Evolutionary conservation across 1,284 basidiomycete genomes (phyloP).

Genomic region (Cutaneotrichosporon daszewskae): DNA sequence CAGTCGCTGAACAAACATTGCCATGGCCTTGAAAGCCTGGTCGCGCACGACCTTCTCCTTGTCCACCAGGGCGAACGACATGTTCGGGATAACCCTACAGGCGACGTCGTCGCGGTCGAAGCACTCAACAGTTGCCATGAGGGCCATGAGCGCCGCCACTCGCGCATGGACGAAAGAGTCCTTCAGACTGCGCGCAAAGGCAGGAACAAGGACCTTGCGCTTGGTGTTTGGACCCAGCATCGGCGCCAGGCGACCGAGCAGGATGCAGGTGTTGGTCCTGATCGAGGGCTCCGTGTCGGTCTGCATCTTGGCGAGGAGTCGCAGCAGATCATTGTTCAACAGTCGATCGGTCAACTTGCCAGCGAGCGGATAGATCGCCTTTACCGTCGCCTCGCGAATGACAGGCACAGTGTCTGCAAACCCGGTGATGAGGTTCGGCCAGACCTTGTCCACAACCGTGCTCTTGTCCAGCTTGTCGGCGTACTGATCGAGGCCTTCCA

Average conservation of each 20-base stretch:
- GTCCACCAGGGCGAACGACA: slow-evolving; percentile 74
- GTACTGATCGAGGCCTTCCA: slow-evolving; percentile 80
- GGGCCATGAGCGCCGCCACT: slow-evolving; percentile 90
- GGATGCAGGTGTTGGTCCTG: slow-evolving; percentile 94
- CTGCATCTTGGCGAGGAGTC: slow-evolving; percentile 88
- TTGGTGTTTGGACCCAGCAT: slow-evolving; percentile 81
- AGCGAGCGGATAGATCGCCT: slow-evolving; percentile 75
- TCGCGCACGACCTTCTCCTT: slow-evolving; percentile 90
- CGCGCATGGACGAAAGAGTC: slow-evolving; percentile 89
- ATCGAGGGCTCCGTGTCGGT: slow-evolving; percentile 88
- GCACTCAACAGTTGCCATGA: slow-evolving; percentile 89
- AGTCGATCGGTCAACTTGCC: slow-evolving; percentile 88
- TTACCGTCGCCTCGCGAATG: slow-evolving; percentile 90
- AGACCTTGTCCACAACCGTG: slow-evolving; percentile 79
- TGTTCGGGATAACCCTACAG: slow-evolving; percentile 76
- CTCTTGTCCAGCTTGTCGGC: slow-evolving; percentile 80
- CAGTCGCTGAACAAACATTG: slow-evolving; percentile 76
- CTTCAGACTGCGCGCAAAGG: slow-evolving; percentile 83
- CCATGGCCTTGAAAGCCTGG: slow-evolving; percentile 87
- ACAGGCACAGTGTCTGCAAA: slow-evolving; percentile 90
- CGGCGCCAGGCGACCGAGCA: slow-evolving; percentile 85
- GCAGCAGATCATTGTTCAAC: slow-evolving; percentile 92
- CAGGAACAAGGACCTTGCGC: slow-evolving; percentile 90
- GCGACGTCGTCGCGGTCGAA: slow-evolving; percentile 87
- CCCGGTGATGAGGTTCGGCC: slow-evolving; percentile 91